Conservation (phyloP, 1,139 yeast genomes). For the Hansenula sp. region DNA sequence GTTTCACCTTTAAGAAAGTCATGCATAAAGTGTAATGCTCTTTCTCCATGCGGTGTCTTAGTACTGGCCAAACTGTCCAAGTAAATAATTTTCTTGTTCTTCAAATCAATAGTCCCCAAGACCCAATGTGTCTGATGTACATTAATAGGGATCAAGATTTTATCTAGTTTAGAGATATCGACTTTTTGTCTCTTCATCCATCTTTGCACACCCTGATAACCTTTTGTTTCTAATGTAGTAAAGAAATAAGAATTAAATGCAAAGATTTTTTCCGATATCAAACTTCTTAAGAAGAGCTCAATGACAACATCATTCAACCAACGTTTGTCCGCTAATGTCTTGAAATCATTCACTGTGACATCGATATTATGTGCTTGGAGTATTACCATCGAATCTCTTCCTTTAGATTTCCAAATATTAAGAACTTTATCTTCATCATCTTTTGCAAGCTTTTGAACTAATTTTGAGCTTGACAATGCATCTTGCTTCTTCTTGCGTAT, state of each 20-base stretch:
- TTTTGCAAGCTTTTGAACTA: conserved; percentile 27
- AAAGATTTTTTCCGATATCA: conserved; percentile 44
- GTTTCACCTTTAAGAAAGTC: conserved; percentile 61
- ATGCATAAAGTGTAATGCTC: conserved; percentile 50
- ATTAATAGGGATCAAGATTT: conserved; percentile 81
- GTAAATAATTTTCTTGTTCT: conserved; percentile 54
- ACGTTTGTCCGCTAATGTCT: conserved; percentile 61
- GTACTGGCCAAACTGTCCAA: conserved; percentile 63
- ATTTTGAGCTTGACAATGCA: conserved; percentile 17
- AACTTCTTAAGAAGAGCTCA: conserved; percentile 70
- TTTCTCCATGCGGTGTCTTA: conserved; percentile 48
- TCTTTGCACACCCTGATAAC: conserved; percentile 77
- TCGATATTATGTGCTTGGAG: conserved; percentile 51
- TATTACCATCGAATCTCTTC: conserved; percentile 29
- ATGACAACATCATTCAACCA: conserved; percentile 94
- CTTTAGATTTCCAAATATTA: conserved; percentile 31
- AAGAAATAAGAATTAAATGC: conserved; percentile 89
- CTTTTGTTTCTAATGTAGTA: conserved; percentile 64
- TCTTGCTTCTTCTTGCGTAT: conserved; percentile 31
- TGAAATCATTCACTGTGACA: conserved; percentile 60
- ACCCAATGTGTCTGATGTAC: conserved; percentile 91
- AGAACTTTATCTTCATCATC: conserved; percentile 34
- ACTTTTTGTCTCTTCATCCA: conserved; percentile 89
- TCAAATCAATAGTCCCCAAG: conserved; percentile 71
- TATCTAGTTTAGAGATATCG: conserved; percentile 58